These are phyloP conservation scores for Cladosporium sp. DNA, from an alignment of 2,329 filamentous ascomycete genomes.

Conservation along the genomic window DNA sequence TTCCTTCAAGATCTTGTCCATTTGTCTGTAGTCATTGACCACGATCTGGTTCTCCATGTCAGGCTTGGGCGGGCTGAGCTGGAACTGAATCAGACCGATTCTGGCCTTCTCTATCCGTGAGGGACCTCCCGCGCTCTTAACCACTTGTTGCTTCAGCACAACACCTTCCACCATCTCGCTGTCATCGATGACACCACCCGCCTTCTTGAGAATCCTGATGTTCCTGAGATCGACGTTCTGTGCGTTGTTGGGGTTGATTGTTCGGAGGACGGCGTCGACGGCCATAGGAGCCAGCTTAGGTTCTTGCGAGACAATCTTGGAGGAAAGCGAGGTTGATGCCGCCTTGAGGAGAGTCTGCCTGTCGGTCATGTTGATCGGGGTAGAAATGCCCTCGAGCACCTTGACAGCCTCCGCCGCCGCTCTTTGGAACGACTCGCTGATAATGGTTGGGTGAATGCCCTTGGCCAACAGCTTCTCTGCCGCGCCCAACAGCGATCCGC, in stretches of 20 bases:
- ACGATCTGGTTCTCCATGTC: constrained; percentile 99
- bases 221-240: constrained; percentile 97
- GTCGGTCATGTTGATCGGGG: constrained; percentile 86
- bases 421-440: constrained; percentile 96
- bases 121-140: constrained; percentile 91
- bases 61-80: constrained; percentile 95
- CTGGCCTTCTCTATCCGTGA: constrained; percentile 93
- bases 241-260: constrained; percentile 92
- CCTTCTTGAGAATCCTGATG: constrained; percentile 96
- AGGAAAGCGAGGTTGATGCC: constrained; percentile 93
- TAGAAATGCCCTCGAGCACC: constrained; percentile 92
- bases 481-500: constrained; percentile 88
- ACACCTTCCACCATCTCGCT: constrained; percentile 95
- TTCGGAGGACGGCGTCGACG: constrained; percentile 92
- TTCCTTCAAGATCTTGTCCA: constrained; percentile 99
- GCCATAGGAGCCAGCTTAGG: constrained; percentile 97
- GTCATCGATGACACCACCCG: constrained; percentile 96
- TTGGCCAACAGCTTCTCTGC: constrained; percentile 89
- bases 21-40: constrained; percentile 98
- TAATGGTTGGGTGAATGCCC: constrained; percentile 94
- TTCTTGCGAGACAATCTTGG: constrained; percentile 98
- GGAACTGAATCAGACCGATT: constrained; percentile 98
- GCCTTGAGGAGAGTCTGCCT: constrained; percentile 90
- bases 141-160: constrained; percentile 85
- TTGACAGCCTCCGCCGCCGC: constrained; percentile 86